Evolutionary conservation across 2,329 filamentous ascomycete genomes (phyloP), one percentile per base, ranked within the genome.

Genomic region (Raffaelea arxii): DNA sequence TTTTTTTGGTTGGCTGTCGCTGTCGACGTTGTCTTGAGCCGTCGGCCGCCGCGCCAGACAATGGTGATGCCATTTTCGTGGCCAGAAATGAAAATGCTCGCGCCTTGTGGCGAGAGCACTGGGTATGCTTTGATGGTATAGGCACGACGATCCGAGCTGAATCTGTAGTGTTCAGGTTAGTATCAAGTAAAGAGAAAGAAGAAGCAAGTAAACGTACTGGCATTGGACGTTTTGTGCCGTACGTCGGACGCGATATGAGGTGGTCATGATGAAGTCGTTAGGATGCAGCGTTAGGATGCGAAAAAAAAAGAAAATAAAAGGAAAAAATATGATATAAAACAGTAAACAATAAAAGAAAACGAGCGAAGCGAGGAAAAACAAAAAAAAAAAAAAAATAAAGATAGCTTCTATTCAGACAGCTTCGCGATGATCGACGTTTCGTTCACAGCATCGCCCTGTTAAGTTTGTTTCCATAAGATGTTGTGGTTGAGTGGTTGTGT

Each of bases 1-100:
- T 30, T 9, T 18, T 51, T 49, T n/a, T n/a, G n/a, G n/a, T n/a
- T n/a, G n/a, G n/a, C n/a, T n/a, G n/a, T n/a, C n/a, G n/a, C n/a
- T n/a, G n/a, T n/a, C 6, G 49, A 19, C 14, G 41, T 2, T 54
- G 50, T 16, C 57, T 78, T 82, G 55, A 83, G 75, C n/a, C 69
- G 67, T 43, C 70, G 70, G 11, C 79, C 79, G 40, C 80, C 80
- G 37, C 77, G 72, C 80, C 80, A 84, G 22, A 78, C 61, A 32
- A 83, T 56, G 3, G 72, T 78, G 37, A 82, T 62, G 39, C 80
- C 80, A 59, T 74, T 78, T 49, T 81, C 77, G 54, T 82, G 78
- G 40, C 75, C 78, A 55, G 81, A 81, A 39, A 84, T 62, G 23
- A 83, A 59, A 56, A 83, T 72, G 3, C 72, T 77, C 6, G 80